Percentiles rank a stretch among this genome's conserved stretches.
Evolutionary conservation across 106 monocot species (phyloP).

Genomic region (Ottelia alismoides): DNA sequence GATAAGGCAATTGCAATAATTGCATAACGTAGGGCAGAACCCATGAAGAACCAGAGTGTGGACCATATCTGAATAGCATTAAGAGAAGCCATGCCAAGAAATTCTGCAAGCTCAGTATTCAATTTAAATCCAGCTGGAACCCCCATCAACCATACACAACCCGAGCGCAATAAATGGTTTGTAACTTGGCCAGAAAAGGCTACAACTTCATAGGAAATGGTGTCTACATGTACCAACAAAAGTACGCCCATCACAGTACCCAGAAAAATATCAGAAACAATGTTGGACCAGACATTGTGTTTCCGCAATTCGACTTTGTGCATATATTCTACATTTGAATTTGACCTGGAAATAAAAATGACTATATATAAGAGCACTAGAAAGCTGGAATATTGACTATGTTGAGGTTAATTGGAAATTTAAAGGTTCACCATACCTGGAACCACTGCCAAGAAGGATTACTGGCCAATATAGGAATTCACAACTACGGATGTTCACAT

Average conservation of each 20-base stretch:
- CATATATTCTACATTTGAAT: conserved; percentile 49
- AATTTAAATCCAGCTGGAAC: conserved; percentile 96
- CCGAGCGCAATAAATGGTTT: conserved; percentile 64
- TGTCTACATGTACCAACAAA: conserved; percentile 26
- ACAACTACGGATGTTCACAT: conserved; percentile 47
- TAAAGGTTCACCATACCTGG: conserved; percentile 58
- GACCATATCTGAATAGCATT: conserved; percentile 91
- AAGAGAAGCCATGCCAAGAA: conserved; percentile 77
- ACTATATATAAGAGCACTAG: background rate
- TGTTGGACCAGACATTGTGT: conserved; percentile 61
- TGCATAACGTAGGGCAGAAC: conserved; percentile 19
- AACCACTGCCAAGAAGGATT: conserved; percentile 37
- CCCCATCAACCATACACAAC: conserved; percentile 98
- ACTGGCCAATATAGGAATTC: conserved; percentile 91
- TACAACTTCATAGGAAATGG: conserved; percentile 23
- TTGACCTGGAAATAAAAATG: conserved; percentile 31
- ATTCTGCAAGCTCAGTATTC: conserved; percentile 72
- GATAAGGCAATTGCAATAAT: conserved; percentile 37
- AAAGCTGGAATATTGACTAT: background rate
- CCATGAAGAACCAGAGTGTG: conserved; percentile 57
- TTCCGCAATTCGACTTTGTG: conserved; percentile 46
- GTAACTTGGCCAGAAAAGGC: conserved; percentile 27
- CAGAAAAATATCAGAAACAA: conserved; percentile 50
- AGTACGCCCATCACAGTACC: conserved; percentile 44
- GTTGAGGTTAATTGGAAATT: background rate